Evolutionary conservation across 345 rosid species (phyloP).

Genomic region (Pugionium dolabratum): DNA sequence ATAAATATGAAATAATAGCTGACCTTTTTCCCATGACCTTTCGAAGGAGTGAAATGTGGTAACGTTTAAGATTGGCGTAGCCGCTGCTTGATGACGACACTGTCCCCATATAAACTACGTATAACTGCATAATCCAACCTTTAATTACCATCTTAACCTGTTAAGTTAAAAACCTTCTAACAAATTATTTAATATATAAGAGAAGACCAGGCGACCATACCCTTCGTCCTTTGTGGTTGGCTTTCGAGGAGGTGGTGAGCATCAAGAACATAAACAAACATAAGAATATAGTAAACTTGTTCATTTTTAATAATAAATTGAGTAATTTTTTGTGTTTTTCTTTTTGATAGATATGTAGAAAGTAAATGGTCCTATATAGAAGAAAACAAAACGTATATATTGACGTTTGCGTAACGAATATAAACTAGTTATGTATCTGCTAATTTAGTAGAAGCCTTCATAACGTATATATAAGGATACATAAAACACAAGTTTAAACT

Average conservation of each 20-base stretch:
- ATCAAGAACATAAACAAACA: slow-evolving; percentile 13
- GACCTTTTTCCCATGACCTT: slow-evolving; percentile 18
- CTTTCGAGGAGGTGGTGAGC: slow-evolving; percentile 3
- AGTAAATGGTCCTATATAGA: too few species aligned
- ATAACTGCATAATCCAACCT: slow-evolving; percentile 8
- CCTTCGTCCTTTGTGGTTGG: slow-evolving; percentile 8
- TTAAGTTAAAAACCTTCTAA: neutral
- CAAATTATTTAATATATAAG: neutral
- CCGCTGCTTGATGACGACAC: slow-evolving; percentile 4
- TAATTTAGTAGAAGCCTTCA: too few species aligned
- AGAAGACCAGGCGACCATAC: neutral
- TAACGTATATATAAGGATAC: too few species aligned
- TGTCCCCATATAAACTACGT: slow-evolving; percentile 30
- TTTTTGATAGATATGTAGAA: too few species aligned
- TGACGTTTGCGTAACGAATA: too few species aligned
- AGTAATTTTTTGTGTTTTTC: neutral
- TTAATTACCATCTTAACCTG: slow-evolving; percentile 3
- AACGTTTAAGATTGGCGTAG: neutral
- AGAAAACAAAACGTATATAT: too few species aligned
- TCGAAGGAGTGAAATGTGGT: slow-evolving; percentile 25
- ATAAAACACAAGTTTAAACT: too few species aligned
- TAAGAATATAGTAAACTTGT: neutral
- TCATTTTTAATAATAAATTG: neutral
- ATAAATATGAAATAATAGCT: neutral
- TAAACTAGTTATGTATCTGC: too few species aligned